A percentile compares a stretch with the other conserved stretches of the same genome.
phyloP scores from a whole-genome alignment of 2,329 filamentous ascomycete species.

The Cryphonectria japonica region DNA sequence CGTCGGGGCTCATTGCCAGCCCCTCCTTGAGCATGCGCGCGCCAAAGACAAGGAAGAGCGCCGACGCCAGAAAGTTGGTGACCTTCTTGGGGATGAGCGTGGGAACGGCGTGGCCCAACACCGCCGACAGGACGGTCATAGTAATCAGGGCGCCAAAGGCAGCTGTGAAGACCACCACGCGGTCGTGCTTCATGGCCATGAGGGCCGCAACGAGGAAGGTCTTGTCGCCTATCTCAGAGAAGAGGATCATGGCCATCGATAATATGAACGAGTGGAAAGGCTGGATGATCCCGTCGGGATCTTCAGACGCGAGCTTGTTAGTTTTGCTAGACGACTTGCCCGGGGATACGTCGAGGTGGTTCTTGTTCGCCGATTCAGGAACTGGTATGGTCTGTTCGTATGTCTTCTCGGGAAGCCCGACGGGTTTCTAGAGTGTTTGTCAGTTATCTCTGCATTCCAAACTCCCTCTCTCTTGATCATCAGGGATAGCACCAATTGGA shows the following conservation, averaged over 20 bases:
- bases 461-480: neutral
- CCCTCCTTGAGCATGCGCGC: conserved; percentile 83
- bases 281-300: conserved; percentile 67
- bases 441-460: conserved; percentile 6
- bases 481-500: neutral
- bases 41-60: conserved; percentile 88
- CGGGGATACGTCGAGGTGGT: conserved; percentile 58
- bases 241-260: conserved; percentile 94
- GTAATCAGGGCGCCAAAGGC: conserved; percentile 89
- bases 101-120: conserved; percentile 90
- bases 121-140: conserved; percentile 94
- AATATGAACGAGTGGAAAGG: conserved; percentile 88
- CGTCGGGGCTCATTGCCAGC: conserved; percentile 83
- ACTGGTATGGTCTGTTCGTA: conserved; percentile 74
- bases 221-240: conserved; percentile 97
- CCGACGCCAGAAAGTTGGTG: conserved; percentile 83
- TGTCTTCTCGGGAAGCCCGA: conserved; percentile 76
- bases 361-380: conserved; percentile 67
- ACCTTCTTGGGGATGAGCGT: conserved; percentile 87
- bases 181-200: conserved; percentile 98
- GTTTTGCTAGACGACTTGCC: conserved; percentile 34
- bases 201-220: conserved; percentile 95
- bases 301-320: conserved; percentile 45
- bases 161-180: conserved; percentile 89
- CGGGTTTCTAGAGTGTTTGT: conserved; percentile 66